phyloP scores from a whole-genome alignment of 2,329 filamentous ascomycete species.

The Monilinia fructigena region DNA sequence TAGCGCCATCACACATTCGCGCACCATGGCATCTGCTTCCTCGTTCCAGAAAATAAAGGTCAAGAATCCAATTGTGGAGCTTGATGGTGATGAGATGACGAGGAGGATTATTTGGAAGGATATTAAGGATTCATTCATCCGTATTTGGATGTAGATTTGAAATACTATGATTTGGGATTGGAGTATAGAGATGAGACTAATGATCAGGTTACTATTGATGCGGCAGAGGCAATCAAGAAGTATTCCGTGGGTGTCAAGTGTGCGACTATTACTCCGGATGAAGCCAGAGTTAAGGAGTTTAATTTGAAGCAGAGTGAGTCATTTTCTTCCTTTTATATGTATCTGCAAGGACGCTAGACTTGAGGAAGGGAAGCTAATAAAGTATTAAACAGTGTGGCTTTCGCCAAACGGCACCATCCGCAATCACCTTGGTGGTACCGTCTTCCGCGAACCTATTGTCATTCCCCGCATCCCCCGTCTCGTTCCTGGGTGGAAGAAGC shows the following conservation, averaged over 20 bases:
- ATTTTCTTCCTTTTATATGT: neutral
- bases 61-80: conserved; percentile 97
- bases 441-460: conserved; percentile 98
- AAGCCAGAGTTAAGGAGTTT: conserved; percentile 95
- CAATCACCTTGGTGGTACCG: conserved; percentile 80
- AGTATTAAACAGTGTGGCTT: conserved; percentile 73
- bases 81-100: conserved; percentile 96
- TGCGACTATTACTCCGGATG: conserved; percentile 97
- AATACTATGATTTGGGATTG: conserved; percentile 94
- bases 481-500: conserved; percentile 96
- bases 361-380: conserved; percentile 24
- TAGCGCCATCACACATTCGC: conserved; percentile 39
- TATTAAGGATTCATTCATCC: conserved; percentile 99
- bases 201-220: conserved; percentile 92
- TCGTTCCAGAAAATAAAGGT: conserved; percentile 88
- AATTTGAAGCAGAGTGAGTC: conserved; percentile 92
- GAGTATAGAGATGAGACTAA: conserved; percentile 94
- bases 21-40: conserved; percentile 54
- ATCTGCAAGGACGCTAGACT: neutral
- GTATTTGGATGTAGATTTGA: conserved; percentile 95
- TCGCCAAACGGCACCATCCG: conserved; percentile 91
- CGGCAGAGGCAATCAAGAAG: conserved; percentile 97
- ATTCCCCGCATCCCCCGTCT: conserved; percentile 90
- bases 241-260: conserved; percentile 99
- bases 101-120: conserved; percentile 96